Percentiles rank a stretch among this genome's conserved stretches.
phyloP scores from a whole-genome alignment of 768 basidiomycete genomes.

The Phanerochaete carnosa region DNA sequence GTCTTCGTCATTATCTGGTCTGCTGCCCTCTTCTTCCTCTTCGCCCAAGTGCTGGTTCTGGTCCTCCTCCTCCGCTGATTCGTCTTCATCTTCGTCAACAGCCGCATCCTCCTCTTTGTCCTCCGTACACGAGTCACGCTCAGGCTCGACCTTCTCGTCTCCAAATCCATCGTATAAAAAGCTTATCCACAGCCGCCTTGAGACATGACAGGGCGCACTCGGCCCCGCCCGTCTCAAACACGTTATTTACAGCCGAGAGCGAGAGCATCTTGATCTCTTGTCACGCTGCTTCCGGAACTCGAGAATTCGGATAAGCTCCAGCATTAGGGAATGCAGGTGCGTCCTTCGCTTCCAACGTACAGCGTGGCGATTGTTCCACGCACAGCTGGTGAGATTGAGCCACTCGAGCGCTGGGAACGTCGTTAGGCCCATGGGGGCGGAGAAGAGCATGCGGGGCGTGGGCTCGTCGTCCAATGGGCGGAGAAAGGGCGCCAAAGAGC shows the following conservation, averaged over 20 bases:
- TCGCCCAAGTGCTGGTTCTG: too few relatives aligned
- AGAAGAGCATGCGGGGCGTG: neutral
- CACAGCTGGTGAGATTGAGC: neutral
- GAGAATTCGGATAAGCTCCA: neutral
- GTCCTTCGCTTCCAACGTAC: neutral
- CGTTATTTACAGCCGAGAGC: neutral
- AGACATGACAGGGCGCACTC: neutral
- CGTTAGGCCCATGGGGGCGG: neutral
- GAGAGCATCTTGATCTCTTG: neutral
- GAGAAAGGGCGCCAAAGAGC: neutral
- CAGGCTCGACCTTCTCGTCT: neutral
- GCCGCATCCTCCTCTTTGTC: neutral
- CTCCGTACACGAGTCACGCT: neutral
- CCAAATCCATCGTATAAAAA: neutral
- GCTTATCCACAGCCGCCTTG: neutral
- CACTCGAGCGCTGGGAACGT: neutral
- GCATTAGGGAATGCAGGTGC: neutral
- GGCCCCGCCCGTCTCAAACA: neutral
- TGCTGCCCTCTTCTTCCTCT: too few relatives aligned
- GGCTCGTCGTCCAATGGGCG: neutral
- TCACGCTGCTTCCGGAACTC: neutral
- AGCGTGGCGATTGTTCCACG: neutral
- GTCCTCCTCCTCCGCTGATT: neutral
- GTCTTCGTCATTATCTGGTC: too few relatives aligned
- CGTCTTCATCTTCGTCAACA: neutral